Evolutionary conservation across 2,329 filamentous ascomycete genomes (phyloP).

Genomic region (Akanthomyces lecanii): DNA sequence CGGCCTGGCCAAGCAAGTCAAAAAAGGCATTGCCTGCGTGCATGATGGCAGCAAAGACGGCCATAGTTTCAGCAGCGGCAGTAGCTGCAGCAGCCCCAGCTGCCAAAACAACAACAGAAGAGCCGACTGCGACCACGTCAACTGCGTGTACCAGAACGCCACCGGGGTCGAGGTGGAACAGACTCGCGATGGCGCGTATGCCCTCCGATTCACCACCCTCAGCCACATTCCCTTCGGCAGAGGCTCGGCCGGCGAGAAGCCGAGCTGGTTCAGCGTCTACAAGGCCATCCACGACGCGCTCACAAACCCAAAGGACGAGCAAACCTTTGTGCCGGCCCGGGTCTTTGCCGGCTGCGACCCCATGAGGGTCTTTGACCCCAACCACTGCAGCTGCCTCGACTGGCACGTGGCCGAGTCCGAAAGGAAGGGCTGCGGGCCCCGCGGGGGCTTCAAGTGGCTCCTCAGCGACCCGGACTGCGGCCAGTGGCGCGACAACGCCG

Average conservation of each 20-base stretch:
- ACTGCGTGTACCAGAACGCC: no score
- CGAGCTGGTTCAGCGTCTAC: not conserved
- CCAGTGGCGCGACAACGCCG: not conserved
- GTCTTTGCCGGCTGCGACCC: not conserved
- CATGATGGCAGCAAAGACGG: not conserved
- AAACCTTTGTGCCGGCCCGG: not conserved
- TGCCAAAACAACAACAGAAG: no score
- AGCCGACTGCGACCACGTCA: no score
- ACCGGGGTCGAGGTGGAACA: not conserved
- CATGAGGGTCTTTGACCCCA: constrained; percentile 13
- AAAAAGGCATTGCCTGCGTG: not conserved
- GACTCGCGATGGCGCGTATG: not conserved
- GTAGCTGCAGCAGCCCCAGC: no score
- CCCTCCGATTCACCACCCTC: not conserved
- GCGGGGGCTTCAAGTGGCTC: constrained; percentile 1
- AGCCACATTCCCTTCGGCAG: not conserved
- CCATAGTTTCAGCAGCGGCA: not conserved
- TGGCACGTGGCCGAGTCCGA: not conserved
- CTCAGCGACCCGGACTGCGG: not conserved
- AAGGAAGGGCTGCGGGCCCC: no score
- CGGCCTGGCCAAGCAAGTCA: not conserved
- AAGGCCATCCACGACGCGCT: not conserved
- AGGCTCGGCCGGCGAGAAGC: not conserved
- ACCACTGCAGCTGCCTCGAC: constrained; percentile 12
- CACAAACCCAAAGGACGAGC: not conserved